Conservation (phyloP, 2,329 filamentous ascomycete genomes). For the Pseudopyricularia javanii region DNA sequence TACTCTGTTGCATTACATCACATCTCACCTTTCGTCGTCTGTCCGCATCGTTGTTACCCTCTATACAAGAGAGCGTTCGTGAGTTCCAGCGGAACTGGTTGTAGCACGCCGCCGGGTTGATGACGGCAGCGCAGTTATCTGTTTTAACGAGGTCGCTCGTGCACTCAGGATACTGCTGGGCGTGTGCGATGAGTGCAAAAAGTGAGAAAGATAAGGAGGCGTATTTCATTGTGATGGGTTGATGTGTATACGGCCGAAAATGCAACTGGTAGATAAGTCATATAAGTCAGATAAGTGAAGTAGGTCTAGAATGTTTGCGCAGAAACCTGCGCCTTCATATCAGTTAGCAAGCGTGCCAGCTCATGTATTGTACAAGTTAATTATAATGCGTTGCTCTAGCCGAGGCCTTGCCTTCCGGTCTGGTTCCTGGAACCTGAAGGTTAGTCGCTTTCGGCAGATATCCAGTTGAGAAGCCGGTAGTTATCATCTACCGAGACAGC, state of each 20-base stretch:
- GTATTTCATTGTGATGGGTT: not conserved
- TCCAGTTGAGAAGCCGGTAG: not conserved
- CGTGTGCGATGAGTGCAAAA: slow-evolving; percentile 7
- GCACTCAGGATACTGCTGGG: slow-evolving; percentile 17
- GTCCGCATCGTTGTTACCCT: slow-evolving; percentile 18
- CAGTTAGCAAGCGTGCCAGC: too few species aligned
- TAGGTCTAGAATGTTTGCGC: too few species aligned
- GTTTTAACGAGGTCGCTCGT: slow-evolving; percentile 19
- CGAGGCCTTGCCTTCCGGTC: too few species aligned
- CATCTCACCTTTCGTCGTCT: slow-evolving; percentile 16
- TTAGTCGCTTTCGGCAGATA: not conserved
- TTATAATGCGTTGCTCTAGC: too few species aligned
- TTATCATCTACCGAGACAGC: not conserved
- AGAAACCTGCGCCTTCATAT: too few species aligned
- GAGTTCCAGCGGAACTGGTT: slow-evolving; percentile 19
- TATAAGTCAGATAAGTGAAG: too few species aligned
- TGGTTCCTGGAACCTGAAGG: not conserved
- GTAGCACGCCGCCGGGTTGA: slow-evolving; percentile 26
- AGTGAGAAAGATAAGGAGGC: slow-evolving; percentile 4
- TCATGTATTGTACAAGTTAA: too few species aligned
- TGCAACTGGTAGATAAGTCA: too few species aligned
- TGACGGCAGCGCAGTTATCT: slow-evolving; percentile 24
- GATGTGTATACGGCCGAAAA: not conserved
- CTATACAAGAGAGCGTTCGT: slow-evolving; percentile 22
- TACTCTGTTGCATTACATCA: not conserved